These are phyloP conservation scores for Annulohypoxylon stygium DNA, from an alignment of 495 filamentous ascomycete genomes.

Conservation along the genomic window DNA sequence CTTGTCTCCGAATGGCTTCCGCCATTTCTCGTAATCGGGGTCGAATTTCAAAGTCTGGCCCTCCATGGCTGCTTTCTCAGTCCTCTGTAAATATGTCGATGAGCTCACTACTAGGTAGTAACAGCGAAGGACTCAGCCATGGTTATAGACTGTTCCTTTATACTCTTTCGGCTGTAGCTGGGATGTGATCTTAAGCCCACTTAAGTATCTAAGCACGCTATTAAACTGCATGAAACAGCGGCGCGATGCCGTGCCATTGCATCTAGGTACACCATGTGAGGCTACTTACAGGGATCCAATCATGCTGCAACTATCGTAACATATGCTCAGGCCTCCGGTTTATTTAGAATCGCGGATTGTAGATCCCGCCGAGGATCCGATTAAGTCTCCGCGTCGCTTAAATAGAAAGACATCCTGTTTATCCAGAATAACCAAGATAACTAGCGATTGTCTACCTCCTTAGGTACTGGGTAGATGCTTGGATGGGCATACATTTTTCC, in stretches of 20 bases:
- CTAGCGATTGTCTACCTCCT: not conserved
- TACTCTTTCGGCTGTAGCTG: not conserved
- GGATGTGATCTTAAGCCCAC: too few relatives aligned
- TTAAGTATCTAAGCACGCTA: not conserved
- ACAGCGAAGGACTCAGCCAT: too few relatives aligned
- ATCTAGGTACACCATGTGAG: not conserved
- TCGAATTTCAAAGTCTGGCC: constrained; percentile 29
- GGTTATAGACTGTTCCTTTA: not conserved
- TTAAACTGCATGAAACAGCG: not conserved
- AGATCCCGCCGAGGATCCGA: not conserved
- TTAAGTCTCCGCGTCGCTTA: not conserved
- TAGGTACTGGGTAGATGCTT: too few relatives aligned
- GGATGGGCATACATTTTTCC: too few relatives aligned
- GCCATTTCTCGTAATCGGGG: constrained; percentile 31
- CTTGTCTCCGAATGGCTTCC: constrained; percentile 11
- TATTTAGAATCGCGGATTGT: not conserved
- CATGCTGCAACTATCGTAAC: not conserved
- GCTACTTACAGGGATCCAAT: not conserved
- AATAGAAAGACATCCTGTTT: not conserved
- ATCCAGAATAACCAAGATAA: not conserved
- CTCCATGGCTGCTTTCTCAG: not conserved
- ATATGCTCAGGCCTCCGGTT: not conserved
- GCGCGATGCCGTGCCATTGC: not conserved
- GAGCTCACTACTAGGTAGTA: too few relatives aligned
- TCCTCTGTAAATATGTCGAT: too few relatives aligned